Conservation (phyloP, 768 basidiomycete genomes). For the Lactifluus echinatus region DNA sequence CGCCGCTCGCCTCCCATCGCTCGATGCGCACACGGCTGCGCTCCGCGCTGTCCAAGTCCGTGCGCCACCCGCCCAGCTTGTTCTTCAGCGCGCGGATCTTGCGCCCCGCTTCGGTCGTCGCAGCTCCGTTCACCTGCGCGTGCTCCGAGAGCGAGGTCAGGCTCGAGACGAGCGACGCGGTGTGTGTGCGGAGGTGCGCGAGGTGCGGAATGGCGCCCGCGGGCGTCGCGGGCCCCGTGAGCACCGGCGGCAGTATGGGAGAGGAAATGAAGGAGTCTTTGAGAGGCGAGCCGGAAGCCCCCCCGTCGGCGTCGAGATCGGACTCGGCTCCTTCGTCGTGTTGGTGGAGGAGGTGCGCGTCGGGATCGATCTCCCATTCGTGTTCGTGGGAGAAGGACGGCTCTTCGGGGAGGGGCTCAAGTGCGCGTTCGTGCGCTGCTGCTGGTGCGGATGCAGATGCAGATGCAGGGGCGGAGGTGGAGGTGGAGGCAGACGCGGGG, state of each 20-base stretch:
- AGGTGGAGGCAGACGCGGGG: slow-evolving; percentile 22
- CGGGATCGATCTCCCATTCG: slow-evolving; percentile 55
- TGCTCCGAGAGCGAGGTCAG: slow-evolving; percentile 77
- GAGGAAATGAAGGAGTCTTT: slow-evolving; percentile 47
- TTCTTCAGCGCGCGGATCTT: slow-evolving; percentile 83
- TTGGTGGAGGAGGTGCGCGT: slow-evolving; percentile 32
- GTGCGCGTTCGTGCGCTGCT: not conserved
- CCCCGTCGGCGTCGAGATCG: slow-evolving; percentile 28
- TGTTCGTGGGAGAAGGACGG: slow-evolving; percentile 34
- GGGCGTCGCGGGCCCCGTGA: slow-evolving; percentile 46
- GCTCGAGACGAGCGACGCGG: slow-evolving; percentile 64
- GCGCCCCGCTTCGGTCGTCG: slow-evolving; percentile 76
- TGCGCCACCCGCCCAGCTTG: slow-evolving; percentile 68
- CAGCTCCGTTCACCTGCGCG: slow-evolving; percentile 80
- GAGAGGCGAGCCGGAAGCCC: slow-evolving; percentile 39
- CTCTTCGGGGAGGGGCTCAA: slow-evolving; percentile 28
- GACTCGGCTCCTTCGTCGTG: not conserved
- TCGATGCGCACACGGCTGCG: slow-evolving; percentile 68
- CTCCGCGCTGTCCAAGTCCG: slow-evolving; percentile 81
- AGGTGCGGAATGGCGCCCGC: slow-evolving; percentile 56
- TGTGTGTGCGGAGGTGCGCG: slow-evolving; percentile 61
- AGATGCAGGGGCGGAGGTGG: not conserved
- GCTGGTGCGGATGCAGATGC: slow-evolving; percentile 3
- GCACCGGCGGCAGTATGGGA: slow-evolving; percentile 34
- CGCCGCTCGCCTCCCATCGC: slow-evolving; percentile 64